Evolutionary conservation across 2,329 filamentous ascomycete genomes (phyloP).

Genomic region (Ilyonectria destructans): DNA sequence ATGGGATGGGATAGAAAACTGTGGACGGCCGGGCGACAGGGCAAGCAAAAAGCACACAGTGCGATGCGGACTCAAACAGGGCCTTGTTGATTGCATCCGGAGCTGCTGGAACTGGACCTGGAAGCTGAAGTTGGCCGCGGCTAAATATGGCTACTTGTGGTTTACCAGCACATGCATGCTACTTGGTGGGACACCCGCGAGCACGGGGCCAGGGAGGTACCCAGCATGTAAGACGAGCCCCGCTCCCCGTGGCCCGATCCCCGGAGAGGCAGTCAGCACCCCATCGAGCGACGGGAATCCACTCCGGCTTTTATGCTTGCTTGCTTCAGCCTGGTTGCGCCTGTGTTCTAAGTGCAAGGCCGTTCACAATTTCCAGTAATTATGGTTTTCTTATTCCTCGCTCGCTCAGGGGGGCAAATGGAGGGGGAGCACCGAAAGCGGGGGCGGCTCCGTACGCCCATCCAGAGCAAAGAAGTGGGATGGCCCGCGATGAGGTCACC

Average conservation of each 20-base stretch:
- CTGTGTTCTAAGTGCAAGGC: not conserved
- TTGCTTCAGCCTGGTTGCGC: not conserved
- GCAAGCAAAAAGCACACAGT: not conserved
- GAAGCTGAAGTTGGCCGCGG: slow-evolving; percentile 21
- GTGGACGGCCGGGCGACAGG: not conserved
- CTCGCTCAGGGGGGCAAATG: not conserved
- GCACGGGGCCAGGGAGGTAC: not conserved
- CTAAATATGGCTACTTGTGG: slow-evolving; percentile 35
- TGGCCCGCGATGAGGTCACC: slow-evolving; percentile 3
- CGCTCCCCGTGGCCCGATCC: slow-evolving; percentile 15
- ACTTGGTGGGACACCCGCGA: too few relatives aligned
- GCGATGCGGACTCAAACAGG: not conserved
- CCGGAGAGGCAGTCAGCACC: slow-evolving; percentile 20
- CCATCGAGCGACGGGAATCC: not conserved
- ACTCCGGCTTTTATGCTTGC: not conserved
- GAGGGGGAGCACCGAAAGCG: not conserved
- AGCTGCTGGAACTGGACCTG: not conserved
- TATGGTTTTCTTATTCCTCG: not conserved
- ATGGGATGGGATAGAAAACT: not conserved
- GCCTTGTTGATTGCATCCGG: not conserved
- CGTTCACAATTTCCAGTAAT: too few relatives aligned
- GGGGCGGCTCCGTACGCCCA: not conserved
- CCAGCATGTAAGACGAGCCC: slow-evolving; percentile 3
- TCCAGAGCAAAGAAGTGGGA: not conserved
- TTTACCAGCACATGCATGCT: slow-evolving; percentile 1